Evolutionary conservation across 148 eudicot genomes (phyloP), one percentile per base, ranked within the genome.

Genomic region (Tetragonia tetragonoides): DNA sequence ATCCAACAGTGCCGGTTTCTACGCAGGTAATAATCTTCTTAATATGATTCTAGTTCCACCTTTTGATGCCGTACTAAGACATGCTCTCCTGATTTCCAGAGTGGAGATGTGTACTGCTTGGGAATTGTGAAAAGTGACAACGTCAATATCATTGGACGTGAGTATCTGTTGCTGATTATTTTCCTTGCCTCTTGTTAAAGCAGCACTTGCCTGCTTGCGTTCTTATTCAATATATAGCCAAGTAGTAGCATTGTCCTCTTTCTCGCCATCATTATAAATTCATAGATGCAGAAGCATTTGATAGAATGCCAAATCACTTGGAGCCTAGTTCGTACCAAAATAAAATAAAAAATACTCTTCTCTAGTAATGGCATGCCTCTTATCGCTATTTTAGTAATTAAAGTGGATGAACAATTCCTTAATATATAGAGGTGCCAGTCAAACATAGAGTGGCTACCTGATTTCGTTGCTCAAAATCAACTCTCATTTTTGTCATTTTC

Each of bases 41-140:
- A 28, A 17, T 54, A 24, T 75, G 67, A 34, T 73, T 70, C 23
- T 37, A 57, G 53, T 46, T 66, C 42, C 28, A 17, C 53, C 24
- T 18, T 40, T 40, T 59, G 49, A 37, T 39, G 14, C n/a, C 60
- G 47, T 20, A 17, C 69, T 64, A 75, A 66, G 59, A 61, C 70
- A 61, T 69, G 3, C 24, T 24, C 70, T 12, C 76, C 47, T 76
- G 57, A 57, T 78, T 53, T 84, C 81, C 85, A 82, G 97, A 83
- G 76, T 76, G 81, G 80, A 84, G 34, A 44, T 62, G 60, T 86
- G 3, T 92, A 86, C 64, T 94, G 98, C 84, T 79, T 94, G 87
- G 97, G 87, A 65, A 73, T 94, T 37, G 79, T 89, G 81, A 90
- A 84, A 86, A 91, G 93, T 73, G 89, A 71, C 34, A 89, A 91